Base-by-base conservation (phyloP, 495 filamentous ascomycete genomes). In the Paragyromitra xinjiangensis region DNA sequence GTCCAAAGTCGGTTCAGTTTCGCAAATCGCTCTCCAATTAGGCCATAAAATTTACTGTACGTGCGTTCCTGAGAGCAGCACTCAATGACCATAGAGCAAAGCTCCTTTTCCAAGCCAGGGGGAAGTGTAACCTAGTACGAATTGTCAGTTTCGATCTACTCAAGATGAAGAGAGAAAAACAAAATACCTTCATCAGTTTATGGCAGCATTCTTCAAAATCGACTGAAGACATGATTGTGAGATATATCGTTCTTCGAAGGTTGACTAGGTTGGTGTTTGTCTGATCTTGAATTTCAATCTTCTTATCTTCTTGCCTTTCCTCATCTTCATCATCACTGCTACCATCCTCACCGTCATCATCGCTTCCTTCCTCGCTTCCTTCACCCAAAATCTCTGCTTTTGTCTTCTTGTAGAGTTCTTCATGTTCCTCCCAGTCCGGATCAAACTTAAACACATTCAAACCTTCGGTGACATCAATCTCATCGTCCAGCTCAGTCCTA, bases 401-500 rank as follows among this genome's bases (percentile, higher is more conserved):
- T 19, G 97, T 85, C 78, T 89, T 92, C 84, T 90, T 91, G 84
- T 98, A 99, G 22, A 92, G 91, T 53, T 90, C 93, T 84, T 99
- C 95, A 77, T 97, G 91, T 80, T 92, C 90, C 82, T 98, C 92
- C 89, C 91, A 98, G 26, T 97, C 87, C 0, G 93, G 80, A 81
- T 99, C 95, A 71, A 90, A 93, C 83, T 97, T 98, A 87, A 99
- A 99, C 61, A 99, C 90, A 79, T 99, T 98, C 34, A 98, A 84
- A 1, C 88, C 88, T 80, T 98, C 94, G 80, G 97, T 88, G 0
- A 91, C 89, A 39, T 94, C 92, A 71, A 97, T 87, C 24, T 94
- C 90, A 75, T 93, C 94, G 73, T 94, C 92, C 34, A 98, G 84
- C 22, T 90, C 89, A 22, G 91, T 85, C 64, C 87, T 88, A 83